Evolutionary conservation across 2,329 filamentous ascomycete species (phyloP).

Genomic region (Trichoderma koningii): DNA sequence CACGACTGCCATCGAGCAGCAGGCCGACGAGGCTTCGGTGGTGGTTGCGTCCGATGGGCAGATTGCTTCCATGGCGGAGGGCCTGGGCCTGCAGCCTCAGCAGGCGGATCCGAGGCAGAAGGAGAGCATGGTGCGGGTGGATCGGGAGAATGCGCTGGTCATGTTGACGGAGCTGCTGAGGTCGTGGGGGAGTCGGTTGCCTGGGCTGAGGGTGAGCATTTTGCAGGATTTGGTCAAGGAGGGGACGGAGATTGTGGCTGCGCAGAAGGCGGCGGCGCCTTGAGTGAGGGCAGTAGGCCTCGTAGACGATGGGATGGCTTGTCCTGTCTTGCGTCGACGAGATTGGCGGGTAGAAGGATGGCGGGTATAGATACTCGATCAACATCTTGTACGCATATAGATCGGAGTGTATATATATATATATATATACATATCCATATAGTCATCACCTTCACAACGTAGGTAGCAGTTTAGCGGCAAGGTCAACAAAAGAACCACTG

Average conservation of each 20-base stretch:
- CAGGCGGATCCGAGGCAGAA: constrained; percentile 48
- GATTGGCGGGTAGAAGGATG: not conserved
- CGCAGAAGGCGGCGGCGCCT: constrained; percentile 30
- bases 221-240: constrained; percentile 54
- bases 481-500: constrained; percentile 13
- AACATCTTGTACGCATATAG: not conserved
- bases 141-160: constrained; percentile 64
- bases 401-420: no score
- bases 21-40: constrained; percentile 30
- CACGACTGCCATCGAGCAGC: not conserved
- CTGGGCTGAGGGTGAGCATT: constrained; percentile 42
- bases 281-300: not conserved
- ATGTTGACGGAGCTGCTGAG: constrained; percentile 58
- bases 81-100: constrained; percentile 49
- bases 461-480: not conserved
- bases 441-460: not conserved
- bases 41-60: constrained; percentile 29
- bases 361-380: not conserved
- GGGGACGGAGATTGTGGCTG: constrained; percentile 50
- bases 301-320: not conserved
- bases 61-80: constrained; percentile 35
- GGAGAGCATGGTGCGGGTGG: constrained; percentile 52
- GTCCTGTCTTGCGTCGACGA: not conserved
- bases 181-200: constrained; percentile 46
- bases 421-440: no score